Percentiles rank a stretch among this genome's conserved stretches.
Conservation (phyloP, 495 filamentous ascomycete species). For the Trichoderma gamsii region DNA sequence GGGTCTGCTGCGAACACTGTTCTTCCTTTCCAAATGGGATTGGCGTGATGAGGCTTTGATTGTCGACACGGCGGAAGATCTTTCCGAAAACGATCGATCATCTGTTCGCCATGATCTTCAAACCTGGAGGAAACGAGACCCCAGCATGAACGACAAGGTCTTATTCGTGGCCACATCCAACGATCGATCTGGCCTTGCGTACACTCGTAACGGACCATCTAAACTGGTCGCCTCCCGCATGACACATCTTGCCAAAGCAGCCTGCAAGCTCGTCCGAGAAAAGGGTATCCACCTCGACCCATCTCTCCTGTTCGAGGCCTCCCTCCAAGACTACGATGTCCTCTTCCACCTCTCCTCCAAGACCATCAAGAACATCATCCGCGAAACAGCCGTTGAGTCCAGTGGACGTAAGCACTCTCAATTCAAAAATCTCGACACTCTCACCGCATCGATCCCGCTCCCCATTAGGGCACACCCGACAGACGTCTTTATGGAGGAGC, state of each 20-base stretch:
- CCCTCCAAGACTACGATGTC: constrained; percentile 75
- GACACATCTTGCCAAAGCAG: constrained; percentile 70
- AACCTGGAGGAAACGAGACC: constrained; percentile 79
- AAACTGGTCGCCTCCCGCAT: constrained; percentile 83
- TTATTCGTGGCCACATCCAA: constrained; percentile 78
- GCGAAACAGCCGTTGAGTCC: constrained; percentile 21
- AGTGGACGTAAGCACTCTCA: constrained; percentile 27
- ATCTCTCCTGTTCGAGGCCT: constrained; percentile 59
- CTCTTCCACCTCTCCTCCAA: constrained; percentile 62
- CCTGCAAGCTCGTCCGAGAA: constrained; percentile 53
- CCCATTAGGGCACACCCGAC: constrained; percentile 46
- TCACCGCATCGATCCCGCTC: constrained; percentile 29
- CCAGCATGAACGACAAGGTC: constrained; percentile 73
- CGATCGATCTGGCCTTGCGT: constrained; percentile 70
- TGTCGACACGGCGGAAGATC: constrained; percentile 58
- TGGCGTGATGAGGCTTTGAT: constrained; percentile 80
- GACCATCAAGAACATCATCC: constrained; percentile 32
- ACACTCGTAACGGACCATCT: constrained; percentile 58
- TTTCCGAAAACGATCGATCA: constrained; percentile 50
- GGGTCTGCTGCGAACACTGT: constrained; percentile 73
- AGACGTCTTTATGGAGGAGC: constrained; percentile 49
- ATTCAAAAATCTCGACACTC: constrained; percentile 69
- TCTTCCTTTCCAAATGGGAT: constrained; percentile 78
- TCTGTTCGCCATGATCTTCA: constrained; percentile 64
- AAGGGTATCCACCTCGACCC: constrained; percentile 51